Conservation (phyloP, 169 alveolate genomes). For the Cryptosporidium meleagridis region DNA sequence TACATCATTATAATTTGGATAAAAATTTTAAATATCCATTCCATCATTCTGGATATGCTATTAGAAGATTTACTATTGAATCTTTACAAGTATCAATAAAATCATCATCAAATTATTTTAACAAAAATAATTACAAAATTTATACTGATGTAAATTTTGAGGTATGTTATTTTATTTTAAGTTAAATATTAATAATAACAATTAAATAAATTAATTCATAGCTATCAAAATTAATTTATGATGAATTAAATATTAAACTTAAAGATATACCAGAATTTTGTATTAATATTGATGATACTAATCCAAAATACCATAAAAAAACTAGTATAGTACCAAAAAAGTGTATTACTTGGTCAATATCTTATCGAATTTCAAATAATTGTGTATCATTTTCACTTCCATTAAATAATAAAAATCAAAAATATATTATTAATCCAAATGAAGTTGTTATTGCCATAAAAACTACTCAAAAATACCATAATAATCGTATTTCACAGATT, state of each 20-base stretch:
- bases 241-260: slow-evolving; percentile 9
- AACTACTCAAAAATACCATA: slow-evolving; percentile 44
- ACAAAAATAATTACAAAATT: slow-evolving; percentile 21
- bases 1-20: slow-evolving; percentile 59
- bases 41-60: slow-evolving; percentile 57
- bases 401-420: background rate
- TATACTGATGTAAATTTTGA: slow-evolving; percentile 61
- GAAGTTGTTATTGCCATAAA: slow-evolving; percentile 56
- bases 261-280: slow-evolving; percentile 66
- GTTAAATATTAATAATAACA: background rate
- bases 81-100: slow-evolving; percentile 12
- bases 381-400: slow-evolving; percentile 49
- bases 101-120: background rate
- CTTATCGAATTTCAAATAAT: slow-evolving; percentile 30
- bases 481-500: slow-evolving; percentile 21
- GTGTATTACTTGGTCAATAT: slow-evolving; percentile 66
- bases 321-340: slow-evolving; percentile 25
- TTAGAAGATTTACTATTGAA: slow-evolving; percentile 47
- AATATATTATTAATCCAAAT: slow-evolving; percentile 26
- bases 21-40: slow-evolving; percentile 58
- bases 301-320: slow-evolving; percentile 35
- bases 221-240: slow-evolving; percentile 45
- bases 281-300: background rate
- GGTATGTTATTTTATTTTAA: slow-evolving; percentile 12
- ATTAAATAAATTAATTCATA: background rate